Evolutionary conservation across 345 rosid genomes (phyloP).

Genomic region (Eucalyptus camaldulensis): DNA sequence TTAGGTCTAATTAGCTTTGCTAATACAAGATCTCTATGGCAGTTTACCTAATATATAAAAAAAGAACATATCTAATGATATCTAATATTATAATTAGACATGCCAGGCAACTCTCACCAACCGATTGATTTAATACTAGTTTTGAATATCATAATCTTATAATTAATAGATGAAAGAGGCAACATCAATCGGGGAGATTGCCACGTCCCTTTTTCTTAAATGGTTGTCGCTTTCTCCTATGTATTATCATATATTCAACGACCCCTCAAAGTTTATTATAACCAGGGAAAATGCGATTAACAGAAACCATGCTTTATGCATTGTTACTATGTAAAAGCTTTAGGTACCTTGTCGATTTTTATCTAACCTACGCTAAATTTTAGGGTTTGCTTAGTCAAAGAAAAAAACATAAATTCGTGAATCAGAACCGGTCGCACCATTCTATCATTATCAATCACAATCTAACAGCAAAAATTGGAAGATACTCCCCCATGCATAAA

Average conservation of each 20-base stretch:
- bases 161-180: not conserved
- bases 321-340: not conserved
- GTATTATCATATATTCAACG: not conserved
- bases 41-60: not conserved
- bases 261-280: too few species aligned
- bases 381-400: not conserved
- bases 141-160: not conserved
- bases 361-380: not conserved
- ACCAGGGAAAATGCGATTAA: not conserved
- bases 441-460: not conserved
- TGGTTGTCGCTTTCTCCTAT: not conserved
- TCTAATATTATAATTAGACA: not conserved
- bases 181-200: not conserved
- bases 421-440: rapidly evolving
- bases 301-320: not conserved
- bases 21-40: not conserved
- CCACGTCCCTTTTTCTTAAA: not conserved
- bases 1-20: not conserved
- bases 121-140: not conserved
- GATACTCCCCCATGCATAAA: not conserved
- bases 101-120: not conserved
- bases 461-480: not conserved
- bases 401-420: not conserved
- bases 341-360: rapidly evolving
- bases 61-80: not conserved